Evolutionary conservation across 306 rosid genomes (phyloP).

Genomic region (Pyrus communis): DNA sequence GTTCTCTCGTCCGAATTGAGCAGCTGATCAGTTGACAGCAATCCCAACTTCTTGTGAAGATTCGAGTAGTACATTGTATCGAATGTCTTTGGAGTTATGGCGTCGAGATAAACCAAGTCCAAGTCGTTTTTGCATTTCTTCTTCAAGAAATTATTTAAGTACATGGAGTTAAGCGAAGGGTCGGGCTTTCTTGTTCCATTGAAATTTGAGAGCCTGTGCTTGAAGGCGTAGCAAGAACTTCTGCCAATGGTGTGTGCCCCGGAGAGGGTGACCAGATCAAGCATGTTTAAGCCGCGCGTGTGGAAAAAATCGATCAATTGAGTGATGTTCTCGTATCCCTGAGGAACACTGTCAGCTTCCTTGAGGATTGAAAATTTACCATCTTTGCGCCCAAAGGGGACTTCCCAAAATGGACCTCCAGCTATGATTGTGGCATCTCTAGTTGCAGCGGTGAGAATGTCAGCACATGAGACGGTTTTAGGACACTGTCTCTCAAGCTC

Average conservation of each 20-base stretch:
- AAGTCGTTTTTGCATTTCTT: slow-evolving; percentile 36
- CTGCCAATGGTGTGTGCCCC: slow-evolving; percentile 85
- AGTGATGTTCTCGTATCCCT: slow-evolving; percentile 73
- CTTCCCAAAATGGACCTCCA: slow-evolving; percentile 95
- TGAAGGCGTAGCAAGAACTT: slow-evolving; percentile 42
- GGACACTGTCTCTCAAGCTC: slow-evolving; percentile 69
- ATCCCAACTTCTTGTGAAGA: slow-evolving; percentile 57
- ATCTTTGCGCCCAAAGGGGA: slow-evolving; percentile 70
- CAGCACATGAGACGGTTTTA: slow-evolving; percentile 74
- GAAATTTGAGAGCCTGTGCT: slow-evolving; percentile 48
- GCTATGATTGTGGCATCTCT: slow-evolving; percentile 79
- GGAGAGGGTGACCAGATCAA: slow-evolving; percentile 80
- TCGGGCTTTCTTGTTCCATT: slow-evolving; percentile 58
- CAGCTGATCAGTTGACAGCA: slow-evolving; percentile 64
- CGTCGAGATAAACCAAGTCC: slow-evolving; percentile 56
- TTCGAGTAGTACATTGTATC: slow-evolving; percentile 59
- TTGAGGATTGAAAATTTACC: slow-evolving; percentile 49
- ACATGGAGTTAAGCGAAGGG: slow-evolving; percentile 41
- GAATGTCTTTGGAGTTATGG: slow-evolving; percentile 57
- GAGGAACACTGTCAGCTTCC: slow-evolving; percentile 71
- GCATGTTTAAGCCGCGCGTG: slow-evolving; percentile 45
- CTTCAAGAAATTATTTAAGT: slow-evolving; percentile 37
- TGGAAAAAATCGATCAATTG: slow-evolving; percentile 36
- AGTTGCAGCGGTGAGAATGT: slow-evolving; percentile 74
- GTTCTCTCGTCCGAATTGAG: slow-evolving; percentile 62